These are phyloP conservation scores for Ceratobasidium sp. DNA, from an alignment of 1,284 basidiomycete species.

Conservation along the genomic window DNA sequence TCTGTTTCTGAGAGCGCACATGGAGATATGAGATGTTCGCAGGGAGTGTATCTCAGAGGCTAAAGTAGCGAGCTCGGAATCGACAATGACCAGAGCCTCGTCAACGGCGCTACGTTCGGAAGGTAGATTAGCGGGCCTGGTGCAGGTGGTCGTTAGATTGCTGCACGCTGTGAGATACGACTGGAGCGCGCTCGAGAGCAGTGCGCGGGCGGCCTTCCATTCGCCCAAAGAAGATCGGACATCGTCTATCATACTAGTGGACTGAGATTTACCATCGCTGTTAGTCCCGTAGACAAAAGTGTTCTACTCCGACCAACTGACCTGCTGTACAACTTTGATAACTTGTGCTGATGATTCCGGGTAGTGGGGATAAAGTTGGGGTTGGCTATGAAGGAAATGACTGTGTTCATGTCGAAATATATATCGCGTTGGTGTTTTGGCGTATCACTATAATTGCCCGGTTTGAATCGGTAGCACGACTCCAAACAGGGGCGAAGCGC, in stretches of 20 bases:
- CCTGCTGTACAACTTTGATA: no score
- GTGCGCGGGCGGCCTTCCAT: neutral
- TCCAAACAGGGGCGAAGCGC: no score
- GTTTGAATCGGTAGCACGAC: no score
- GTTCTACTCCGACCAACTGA: no score
- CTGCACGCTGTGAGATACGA: neutral
- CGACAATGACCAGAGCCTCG: neutral
- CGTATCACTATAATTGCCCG: no score
- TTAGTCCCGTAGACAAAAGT: no score
- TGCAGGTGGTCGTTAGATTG: neutral
- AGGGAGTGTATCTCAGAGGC: neutral
- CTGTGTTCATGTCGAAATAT: no score
- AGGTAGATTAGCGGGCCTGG: neutral
- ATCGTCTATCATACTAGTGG: neutral
- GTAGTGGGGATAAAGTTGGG: no score
- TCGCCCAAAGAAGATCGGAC: neutral
- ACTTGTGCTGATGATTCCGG: no score
- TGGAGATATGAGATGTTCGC: neutral
- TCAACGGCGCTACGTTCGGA: neutral
- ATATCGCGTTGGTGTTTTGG: no score
- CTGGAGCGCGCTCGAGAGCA: neutral
- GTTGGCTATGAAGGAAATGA: no score
- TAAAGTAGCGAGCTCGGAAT: neutral
- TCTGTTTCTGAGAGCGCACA: neutral
- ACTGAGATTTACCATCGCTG: no score